phyloP scores from a whole-genome alignment of 495 filamentous ascomycete genomes.

The Penicillium turbatum region DNA sequence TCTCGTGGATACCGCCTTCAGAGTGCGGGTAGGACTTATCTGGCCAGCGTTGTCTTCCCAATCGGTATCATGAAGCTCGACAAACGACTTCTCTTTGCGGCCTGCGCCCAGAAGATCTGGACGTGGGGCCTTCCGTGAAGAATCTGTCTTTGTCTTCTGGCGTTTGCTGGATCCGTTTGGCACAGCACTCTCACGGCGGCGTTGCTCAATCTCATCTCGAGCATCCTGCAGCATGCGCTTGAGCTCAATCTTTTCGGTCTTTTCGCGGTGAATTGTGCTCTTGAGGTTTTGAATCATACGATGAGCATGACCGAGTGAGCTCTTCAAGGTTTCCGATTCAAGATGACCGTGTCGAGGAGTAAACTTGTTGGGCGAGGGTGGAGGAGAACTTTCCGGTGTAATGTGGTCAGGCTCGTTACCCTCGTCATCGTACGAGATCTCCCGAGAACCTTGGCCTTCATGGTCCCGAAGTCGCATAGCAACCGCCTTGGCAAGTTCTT shows the following conservation, averaged over 20 bases:
- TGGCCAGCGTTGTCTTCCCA: conserved; percentile 78
- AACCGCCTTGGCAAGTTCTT: conserved; percentile 78
- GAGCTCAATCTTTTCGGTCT: conserved; percentile 94
- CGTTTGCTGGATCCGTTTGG: conserved; percentile 53
- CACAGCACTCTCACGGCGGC: conserved; percentile 55
- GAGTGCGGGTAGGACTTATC: conserved; percentile 43
- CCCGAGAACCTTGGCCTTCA: conserved; percentile 55
- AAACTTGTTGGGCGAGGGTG: conserved; percentile 82
- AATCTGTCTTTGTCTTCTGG: conserved; percentile 64
- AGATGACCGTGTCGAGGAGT: conserved; percentile 85
- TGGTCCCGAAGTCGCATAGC: conserved; percentile 65
- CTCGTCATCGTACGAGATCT: conserved; percentile 57
- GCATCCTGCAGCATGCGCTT: conserved; percentile 95
- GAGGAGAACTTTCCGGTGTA: conserved; percentile 87
- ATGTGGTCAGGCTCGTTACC: conserved; percentile 60
- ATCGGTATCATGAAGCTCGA: conserved; percentile 70
- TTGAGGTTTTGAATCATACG: conserved; percentile 93
- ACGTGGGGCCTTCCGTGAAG: conserved; percentile 69
- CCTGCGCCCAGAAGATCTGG: conserved; percentile 72
- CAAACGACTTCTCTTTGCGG: conserved; percentile 69
- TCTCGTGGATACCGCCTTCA: conserved; percentile 16
- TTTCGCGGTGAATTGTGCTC: conserved; percentile 91
- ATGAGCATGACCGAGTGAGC: conserved; percentile 89
- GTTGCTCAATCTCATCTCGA: conserved; percentile 82
- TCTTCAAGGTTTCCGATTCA: conserved; percentile 91